A percentile compares a stretch with the other conserved stretches of the same genome.
Evolutionary conservation across 345 rosid species (phyloP).

Genomic region (Brassica rapa): DNA sequence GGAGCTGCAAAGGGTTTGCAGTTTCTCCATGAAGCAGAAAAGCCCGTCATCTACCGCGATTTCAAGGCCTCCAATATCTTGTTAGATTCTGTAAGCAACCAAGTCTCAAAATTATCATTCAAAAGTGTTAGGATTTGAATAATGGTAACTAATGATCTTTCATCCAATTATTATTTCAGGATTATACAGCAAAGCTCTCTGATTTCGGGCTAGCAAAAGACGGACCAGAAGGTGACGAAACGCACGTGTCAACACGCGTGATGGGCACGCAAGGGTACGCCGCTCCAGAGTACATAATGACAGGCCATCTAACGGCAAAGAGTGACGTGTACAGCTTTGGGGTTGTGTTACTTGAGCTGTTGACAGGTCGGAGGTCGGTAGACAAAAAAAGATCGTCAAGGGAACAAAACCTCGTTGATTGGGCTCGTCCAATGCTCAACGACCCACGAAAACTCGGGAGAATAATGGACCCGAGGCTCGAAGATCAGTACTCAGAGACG

Average conservation of each 20-base stretch:
- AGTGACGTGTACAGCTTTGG: constrained; percentile 80
- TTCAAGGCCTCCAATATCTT: constrained; percentile 87
- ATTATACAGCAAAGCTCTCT: constrained; percentile 73
- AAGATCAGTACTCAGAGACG: constrained; percentile 76
- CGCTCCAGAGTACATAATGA: constrained; percentile 92
- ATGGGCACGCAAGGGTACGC: constrained; percentile 96
- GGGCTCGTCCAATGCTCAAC: constrained; percentile 72
- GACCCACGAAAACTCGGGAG: constrained; percentile 67
- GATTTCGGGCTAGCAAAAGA: constrained; percentile 91
- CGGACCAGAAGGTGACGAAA: constrained; percentile 88
- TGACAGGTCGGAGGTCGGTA: constrained; percentile 58
- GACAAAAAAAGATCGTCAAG: constrained; percentile 55
- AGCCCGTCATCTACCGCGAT: constrained; percentile 82
- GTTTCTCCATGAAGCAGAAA: constrained; percentile 79
- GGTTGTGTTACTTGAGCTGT: constrained; percentile 62
- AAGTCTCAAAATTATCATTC: background rate
- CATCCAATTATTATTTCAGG: constrained; percentile 46
- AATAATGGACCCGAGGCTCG: constrained; percentile 82
- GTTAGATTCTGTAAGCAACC: constrained; percentile 62
- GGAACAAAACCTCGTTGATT: constrained; percentile 60
- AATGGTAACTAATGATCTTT: background rate
- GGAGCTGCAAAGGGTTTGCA: constrained; percentile 89
- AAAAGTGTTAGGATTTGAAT: background rate
- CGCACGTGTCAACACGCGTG: constrained; percentile 86
- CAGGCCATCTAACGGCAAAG: constrained; percentile 77